Base-by-base conservation (phyloP, 2,329 filamentous ascomycete genomes). In the Fusarium oligoseptatum region DNA sequence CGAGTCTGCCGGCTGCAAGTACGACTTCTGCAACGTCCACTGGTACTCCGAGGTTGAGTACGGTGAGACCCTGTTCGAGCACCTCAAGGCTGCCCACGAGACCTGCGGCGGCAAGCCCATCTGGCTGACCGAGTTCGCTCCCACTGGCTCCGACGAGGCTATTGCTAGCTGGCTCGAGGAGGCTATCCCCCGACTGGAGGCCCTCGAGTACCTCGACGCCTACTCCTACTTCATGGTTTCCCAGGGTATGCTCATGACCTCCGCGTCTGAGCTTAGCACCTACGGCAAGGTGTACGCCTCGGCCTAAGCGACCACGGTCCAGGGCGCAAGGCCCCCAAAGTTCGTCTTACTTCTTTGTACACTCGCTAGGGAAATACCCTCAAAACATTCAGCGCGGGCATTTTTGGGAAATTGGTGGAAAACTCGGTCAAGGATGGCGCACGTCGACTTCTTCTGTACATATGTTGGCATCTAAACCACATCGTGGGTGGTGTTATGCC, bases 91-190 rank as follows among this genome's bases (percentile, higher is more conserved):
- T 34, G 87, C 88, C 70, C 76, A 87, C 79, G 66, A 82, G 43
- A 78, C 82, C 70, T 89, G 88, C 27, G 72, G 63, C 80, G 78
- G 82, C 50, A 83, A 81, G 84, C 85, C 86, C 55, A 82, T 93
- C 80, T 92, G 88, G 88, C 83, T 93, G 66, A 92, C 90, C 66
- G 91, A 93, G 85, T 93, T 92, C 74, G 91, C 87, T 27, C 87
- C 89, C 63, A 79, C 82, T 37, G 87, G 85, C 67, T 82, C 81
- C 62, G 82, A 84, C 24, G 55, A 64, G 45, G 83, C 85, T 8
- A 80, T 86, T 70, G 81, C 80, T 72, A 70, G 70, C 39, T 92
- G 91, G 85, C 82, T 93, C 67, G 66, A 81, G 70, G 80, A 83
- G 7, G 84, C 89, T 74, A 85, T 89, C 34, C 77, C 85, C 68